Evolutionary conservation across 1,284 basidiomycete species (phyloP), one percentile per base, ranked within the genome.

Genomic region (Pisolithus thermaeus): DNA sequence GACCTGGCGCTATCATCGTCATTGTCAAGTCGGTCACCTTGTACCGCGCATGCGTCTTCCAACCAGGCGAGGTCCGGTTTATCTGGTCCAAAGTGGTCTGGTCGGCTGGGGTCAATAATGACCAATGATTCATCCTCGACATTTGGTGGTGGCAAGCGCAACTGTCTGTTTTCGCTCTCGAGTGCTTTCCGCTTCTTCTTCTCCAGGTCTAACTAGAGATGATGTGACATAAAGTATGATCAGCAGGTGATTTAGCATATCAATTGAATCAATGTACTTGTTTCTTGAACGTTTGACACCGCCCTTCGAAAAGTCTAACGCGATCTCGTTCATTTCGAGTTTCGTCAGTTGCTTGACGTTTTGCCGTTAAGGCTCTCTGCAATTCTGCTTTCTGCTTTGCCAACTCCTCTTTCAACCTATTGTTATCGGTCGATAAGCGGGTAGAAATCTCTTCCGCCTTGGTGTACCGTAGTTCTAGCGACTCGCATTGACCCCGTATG

Each of bases 141-240:
- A 42, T 38, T 56, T 20, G 48, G 39, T 39, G 25, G 37, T 12
- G 46, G 38, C 7, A 16, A 53, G 25, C 28, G 46, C 38, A 43
- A n/a, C 42, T 28, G 25, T 7, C 27, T 43, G 28, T 47, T 56
- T 37, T 55, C 49, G 16, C 42, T 47, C 38, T 63, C 52, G 1
- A 69, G 45, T 1, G 62, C 62, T 47, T 65, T 67, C 35, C 56
- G 55, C 44, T 69, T 65, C 54, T 58, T 65, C 50, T 46, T 65
- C 43, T 67, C 60, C 6, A 63, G 57, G 20, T 47, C 52, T 35
- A 50, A 55, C 65, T 67, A 42, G 22, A 9, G 7, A 12, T 25
- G 27, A 14, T 3, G 9, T 40, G 23, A 42, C 8, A 35, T 32
- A 11, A 59, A 51, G 51, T 49, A 18, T 12, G 12, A 41, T 36